Evolutionary conservation across 2,329 filamentous ascomycete species (phyloP).

Genomic region (Xylogone sp.): DNA sequence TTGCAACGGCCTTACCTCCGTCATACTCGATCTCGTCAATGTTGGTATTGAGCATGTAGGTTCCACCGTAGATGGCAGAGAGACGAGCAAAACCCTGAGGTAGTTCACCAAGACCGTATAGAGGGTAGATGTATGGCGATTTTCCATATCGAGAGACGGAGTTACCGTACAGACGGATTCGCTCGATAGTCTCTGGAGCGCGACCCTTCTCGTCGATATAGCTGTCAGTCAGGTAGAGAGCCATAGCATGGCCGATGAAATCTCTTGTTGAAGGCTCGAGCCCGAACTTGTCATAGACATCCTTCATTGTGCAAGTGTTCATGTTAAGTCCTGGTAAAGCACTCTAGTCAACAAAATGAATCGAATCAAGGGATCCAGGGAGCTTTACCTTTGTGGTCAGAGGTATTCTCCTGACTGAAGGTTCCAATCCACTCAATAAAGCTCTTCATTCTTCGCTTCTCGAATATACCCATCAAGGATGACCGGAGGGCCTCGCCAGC

Average conservation of each 20-base stretch:
- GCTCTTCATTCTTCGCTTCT: slow-evolving; percentile 95
- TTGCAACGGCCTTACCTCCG: slow-evolving; percentile 80
- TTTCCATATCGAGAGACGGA: slow-evolving; percentile 97
- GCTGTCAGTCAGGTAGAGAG: slow-evolving; percentile 84
- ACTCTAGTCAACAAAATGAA: slow-evolving; percentile 17
- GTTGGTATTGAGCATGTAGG: slow-evolving; percentile 97
- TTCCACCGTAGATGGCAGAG: slow-evolving; percentile 96
- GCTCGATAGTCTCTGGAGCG: slow-evolving; percentile 82
- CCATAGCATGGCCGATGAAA: slow-evolving; percentile 98
- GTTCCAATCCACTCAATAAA: slow-evolving; percentile 94
- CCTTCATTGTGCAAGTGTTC: slow-evolving; percentile 81
- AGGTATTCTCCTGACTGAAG: slow-evolving; percentile 77
- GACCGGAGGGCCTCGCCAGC: slow-evolving; percentile 86
- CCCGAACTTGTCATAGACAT: slow-evolving; percentile 98
- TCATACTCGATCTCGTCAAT: slow-evolving; percentile 89
- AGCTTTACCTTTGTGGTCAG: slow-evolving; percentile 80
- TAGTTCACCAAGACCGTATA: slow-evolving; percentile 95
- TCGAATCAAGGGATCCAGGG: neutral
- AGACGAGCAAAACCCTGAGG: slow-evolving; percentile 96
- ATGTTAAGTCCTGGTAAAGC: slow-evolving; percentile 70
- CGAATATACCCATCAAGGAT: slow-evolving; percentile 93
- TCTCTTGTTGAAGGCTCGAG: slow-evolving; percentile 86
- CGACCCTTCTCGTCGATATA: slow-evolving; percentile 73
- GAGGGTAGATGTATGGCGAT: slow-evolving; percentile 98
- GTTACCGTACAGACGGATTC: slow-evolving; percentile 94